Conservation (phyloP, 176 grass and related monocot genomes). For the Oryza glumipatula region DNA sequence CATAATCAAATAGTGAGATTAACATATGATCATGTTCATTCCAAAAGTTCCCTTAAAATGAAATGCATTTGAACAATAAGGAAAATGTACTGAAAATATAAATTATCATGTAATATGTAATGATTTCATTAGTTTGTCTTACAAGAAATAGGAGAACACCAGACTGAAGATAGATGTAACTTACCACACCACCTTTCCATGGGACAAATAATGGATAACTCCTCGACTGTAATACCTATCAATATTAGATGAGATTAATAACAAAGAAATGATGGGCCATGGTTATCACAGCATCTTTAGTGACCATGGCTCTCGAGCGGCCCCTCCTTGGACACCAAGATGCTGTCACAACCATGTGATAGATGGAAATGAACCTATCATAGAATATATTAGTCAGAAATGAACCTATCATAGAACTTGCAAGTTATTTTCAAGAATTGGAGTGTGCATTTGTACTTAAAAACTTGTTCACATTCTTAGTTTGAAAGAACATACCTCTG, state of each 20-base stretch:
- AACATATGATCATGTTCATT: not conserved
- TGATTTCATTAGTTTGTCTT: not conserved
- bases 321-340: not conserved
- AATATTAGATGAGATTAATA: slow-evolving; percentile 45
- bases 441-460: not conserved
- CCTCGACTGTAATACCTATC: slow-evolving; percentile 87
- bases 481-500: slow-evolving; percentile 70
- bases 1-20: not conserved
- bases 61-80: not conserved
- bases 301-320: not conserved
- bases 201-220: slow-evolving; percentile 85
- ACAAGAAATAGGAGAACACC: not conserved
- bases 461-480: not conserved
- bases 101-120: not conserved
- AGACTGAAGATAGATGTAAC: slow-evolving; percentile 47
- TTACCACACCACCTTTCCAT: slow-evolving; percentile 99
- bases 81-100: not conserved
- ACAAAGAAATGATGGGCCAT: not conserved
- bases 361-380: slow-evolving; percentile 20
- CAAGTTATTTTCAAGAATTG: slow-evolving; percentile 1
- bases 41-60: not conserved
- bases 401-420: slow-evolving; percentile 14
- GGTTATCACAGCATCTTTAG: not conserved
- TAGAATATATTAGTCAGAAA: not conserved
- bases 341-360: not conserved